Base-by-base conservation (phyloP, 306 rosid genomes). In the Cicer arietinum region DNA sequence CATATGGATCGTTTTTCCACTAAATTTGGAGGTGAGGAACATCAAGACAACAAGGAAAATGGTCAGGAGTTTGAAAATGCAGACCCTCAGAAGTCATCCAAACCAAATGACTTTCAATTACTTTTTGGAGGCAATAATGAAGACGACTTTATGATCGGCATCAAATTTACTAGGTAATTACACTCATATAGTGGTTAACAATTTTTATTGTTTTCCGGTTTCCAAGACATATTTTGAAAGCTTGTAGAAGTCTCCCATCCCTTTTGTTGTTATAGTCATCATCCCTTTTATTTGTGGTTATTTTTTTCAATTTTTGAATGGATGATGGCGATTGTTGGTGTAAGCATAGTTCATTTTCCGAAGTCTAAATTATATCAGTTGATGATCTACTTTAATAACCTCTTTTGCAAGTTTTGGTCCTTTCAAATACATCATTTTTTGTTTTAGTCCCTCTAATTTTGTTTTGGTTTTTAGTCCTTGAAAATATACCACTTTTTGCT, bases 61-160 rank as follows among this genome's bases (percentile, higher is more conserved):
- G 86, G 46, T 60, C 78, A 69, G 63, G 87, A 79, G 18, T 64
- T 57, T 63, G 79, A 63, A 54, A 83, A 79, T 73, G 70, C 47
- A 43, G 74, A 73, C 60, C 71, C 83, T 76, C 79, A 77, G 1
- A 86, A 84, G 69, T 80, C 91, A 39, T 80, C 90, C 54, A 94
- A 94, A 83, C 89, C 96, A 57, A 62, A 86, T 0, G 98, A 94
- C 85, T 91, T 85, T 71, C 50, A 91, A 73, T 77, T 81, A 76
- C 98, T 94, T 80, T 90, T 91, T 90, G 86, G 88, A 60, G 97
- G 93, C 63, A 90, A 87, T 82, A 86, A 85, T 67, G 90, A 81
- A 75, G 98, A 94, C 77, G 86, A 87, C 76, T 94, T 94, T 83
- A 89, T 94, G 96, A 78, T 91, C 63, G 98, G 98, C 80, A 90